These are phyloP conservation scores for Stereocaulon alpinum DNA, from an alignment of 495 filamentous ascomycete species.

Conservation along the genomic window DNA sequence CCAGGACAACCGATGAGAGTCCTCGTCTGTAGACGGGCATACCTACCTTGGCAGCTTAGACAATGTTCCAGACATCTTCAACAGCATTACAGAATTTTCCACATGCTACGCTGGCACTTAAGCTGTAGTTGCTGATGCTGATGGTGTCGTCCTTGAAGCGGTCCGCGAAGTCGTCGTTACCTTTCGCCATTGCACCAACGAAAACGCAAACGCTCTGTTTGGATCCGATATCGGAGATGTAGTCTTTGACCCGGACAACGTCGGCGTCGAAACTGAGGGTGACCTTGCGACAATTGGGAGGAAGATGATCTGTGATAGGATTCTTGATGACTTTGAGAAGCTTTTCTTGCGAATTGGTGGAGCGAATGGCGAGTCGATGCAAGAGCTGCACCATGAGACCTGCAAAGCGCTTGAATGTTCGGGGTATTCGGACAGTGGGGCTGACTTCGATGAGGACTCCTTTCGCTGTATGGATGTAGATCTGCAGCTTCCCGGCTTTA, in stretches of 20 bases:
- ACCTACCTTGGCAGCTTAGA: constrained; percentile 40
- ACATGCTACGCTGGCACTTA: constrained; percentile 94
- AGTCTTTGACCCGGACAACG: constrained; percentile 79
- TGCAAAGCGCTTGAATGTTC: constrained; percentile 97
- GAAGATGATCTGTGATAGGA: constrained; percentile 91
- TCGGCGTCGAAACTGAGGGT: constrained; percentile 86
- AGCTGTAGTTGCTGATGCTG: constrained; percentile 93
- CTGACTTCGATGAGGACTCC: constrained; percentile 96
- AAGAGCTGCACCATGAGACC: constrained; percentile 98
- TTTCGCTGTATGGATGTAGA: constrained; percentile 96
- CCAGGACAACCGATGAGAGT: not conserved
- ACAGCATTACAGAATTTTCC: constrained; percentile 99
- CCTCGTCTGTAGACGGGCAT: not conserved
- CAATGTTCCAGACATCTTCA: constrained; percentile 90
- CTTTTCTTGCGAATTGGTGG: constrained; percentile 92
- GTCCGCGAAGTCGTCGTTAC: constrained; percentile 90
- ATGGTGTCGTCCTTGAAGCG: constrained; percentile 91
- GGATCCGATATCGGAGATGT: constrained; percentile 62
- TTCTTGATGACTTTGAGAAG: constrained; percentile 95
- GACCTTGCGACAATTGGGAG: constrained; percentile 93
- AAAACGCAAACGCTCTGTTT: constrained; percentile 95
- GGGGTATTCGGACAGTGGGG: constrained; percentile 89
- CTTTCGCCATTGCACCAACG: constrained; percentile 97
- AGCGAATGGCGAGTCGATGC: constrained; percentile 89
- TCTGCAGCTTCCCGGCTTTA: constrained; percentile 93